Evolutionary conservation across 371 early-diverging fungal species (phyloP).

Genomic region (Blastocladiella emersonii): DNA sequence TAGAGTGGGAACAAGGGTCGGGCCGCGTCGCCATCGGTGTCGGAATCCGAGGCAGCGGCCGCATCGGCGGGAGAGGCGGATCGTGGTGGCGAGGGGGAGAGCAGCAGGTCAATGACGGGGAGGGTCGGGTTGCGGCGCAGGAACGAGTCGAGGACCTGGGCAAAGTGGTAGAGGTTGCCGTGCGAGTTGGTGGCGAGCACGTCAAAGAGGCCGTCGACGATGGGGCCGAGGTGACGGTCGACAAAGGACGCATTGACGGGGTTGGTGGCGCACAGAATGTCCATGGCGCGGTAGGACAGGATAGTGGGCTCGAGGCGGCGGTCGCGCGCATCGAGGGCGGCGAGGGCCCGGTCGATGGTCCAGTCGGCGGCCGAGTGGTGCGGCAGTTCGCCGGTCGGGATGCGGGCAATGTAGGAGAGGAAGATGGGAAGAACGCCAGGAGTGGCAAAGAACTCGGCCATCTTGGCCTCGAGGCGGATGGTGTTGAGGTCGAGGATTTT

Average conservation of each 20-base stretch:
- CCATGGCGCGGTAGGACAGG: slow-evolving; percentile 1
- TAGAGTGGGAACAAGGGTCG: not conserved
- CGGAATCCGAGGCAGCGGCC: not conserved
- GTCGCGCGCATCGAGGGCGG: not conserved
- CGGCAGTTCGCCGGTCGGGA: not conserved
- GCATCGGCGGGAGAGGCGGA: too few relatives aligned
- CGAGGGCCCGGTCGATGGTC: not conserved
- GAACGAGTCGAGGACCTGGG: not conserved
- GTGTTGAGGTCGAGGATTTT: not conserved
- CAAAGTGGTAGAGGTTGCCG: not conserved
- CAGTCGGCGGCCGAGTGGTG: not conserved
- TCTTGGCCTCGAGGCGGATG: not conserved
- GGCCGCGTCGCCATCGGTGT: not conserved
- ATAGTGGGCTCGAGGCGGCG: not conserved
- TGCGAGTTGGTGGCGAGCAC: not conserved
- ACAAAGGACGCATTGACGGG: not conserved
- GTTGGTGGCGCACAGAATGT: slow-evolving; percentile 1
- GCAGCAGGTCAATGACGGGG: not conserved
- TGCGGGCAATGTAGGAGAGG: not conserved
- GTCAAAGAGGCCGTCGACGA: not conserved
- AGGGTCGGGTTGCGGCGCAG: not conserved
- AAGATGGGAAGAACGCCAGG: not conserved
- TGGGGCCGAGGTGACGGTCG: not conserved
- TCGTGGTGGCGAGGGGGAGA: too few relatives aligned
- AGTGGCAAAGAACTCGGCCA: not conserved